Evolutionary conservation across 768 basidiomycete species (phyloP), one percentile per base, ranked within the genome.

Genomic region (Coprinopsis sp.): DNA sequence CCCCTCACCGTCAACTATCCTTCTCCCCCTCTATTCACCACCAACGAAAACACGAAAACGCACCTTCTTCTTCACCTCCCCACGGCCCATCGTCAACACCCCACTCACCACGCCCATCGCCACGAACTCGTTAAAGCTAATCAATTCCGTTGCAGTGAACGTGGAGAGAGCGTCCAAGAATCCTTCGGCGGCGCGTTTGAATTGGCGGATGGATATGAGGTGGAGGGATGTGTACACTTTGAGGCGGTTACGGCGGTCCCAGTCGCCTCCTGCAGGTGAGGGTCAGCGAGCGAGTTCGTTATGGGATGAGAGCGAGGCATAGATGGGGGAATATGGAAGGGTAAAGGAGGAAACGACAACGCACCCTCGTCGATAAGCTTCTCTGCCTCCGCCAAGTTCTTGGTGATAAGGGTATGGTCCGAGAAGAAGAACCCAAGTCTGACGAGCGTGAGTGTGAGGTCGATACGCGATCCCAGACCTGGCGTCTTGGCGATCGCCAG

Each of bases 261-360:
- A 99, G 68, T 99, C 95, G 36, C 95, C 95, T 1, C 95, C 95
- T 63, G 56, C 97, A 92, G 44, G 96, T 87, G 33, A 96, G 73
- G 46, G 91, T 93, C n/a, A n/a, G n/a, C n/a, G n/a, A n/a, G n/a
- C n/a, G n/a, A n/a, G n/a, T n/a, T n/a, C n/a, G n/a, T n/a, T n/a
- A n/a, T n/a, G n/a, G n/a, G n/a, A n/a, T n/a, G n/a, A n/a, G n/a
- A n/a, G n/a, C n/a, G n/a, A n/a, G n/a, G n/a, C n/a, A n/a, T n/a
- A n/a, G n/a, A n/a, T n/a, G n/a, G n/a, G n/a, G n/a, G n/a, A n/a
- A n/a, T n/a, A n/a, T n/a, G 59, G 0, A 21, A 13, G 16, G 47
- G 44, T 23, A 37, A 4, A 21, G 30, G 13, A 28, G 18, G 7
- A 39, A 24, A 22, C 39, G 36, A 14, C 13, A 28, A 74, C 84